Conservation (phyloP, 2,329 filamentous ascomycete species). For the Elsinoe arachidis region DNA sequence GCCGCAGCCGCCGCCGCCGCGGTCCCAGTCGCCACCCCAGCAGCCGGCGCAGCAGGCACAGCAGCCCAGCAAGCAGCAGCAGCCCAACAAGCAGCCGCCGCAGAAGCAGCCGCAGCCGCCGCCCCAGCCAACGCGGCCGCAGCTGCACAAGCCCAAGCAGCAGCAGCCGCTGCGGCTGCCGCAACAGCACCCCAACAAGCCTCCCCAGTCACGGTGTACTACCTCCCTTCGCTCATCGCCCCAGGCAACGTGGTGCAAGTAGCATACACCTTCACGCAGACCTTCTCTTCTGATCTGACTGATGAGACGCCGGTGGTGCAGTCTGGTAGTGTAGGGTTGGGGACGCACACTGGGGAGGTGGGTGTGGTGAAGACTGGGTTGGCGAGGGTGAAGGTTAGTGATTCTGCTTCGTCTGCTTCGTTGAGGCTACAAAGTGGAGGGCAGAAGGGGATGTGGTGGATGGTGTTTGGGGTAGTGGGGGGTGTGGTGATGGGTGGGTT, state of each 20-base stretch:
- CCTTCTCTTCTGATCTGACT: background rate
- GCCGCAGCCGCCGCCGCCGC: conserved; percentile 1
- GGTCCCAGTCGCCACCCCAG: background rate
- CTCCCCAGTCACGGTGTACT: background rate
- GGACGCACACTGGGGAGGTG: conserved; percentile 3
- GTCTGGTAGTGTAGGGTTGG: conserved; percentile 3
- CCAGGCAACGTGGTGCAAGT: conserved; percentile 5
- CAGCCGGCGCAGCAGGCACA: background rate
- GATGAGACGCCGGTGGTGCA: background rate
- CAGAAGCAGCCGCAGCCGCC: background rate
- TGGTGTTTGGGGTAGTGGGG: background rate
- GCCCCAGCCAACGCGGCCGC: background rate
- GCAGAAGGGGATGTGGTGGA: background rate
- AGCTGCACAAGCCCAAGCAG: background rate
- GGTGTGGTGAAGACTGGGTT: conserved; percentile 10
- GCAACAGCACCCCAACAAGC: background rate
- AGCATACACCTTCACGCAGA: background rate
- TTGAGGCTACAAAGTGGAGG: background rate
- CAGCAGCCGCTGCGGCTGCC: background rate
- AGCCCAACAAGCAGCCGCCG: background rate
- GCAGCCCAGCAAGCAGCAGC: background rate
- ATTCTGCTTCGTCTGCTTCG: background rate
- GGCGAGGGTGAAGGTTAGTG: conserved; percentile 4
- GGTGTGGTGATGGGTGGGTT: background rate
- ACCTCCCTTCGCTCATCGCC: background rate